Evolutionary conservation across 192 early-diverging fungal species (phyloP).

Genomic region (Lunasporangiospora selenospora): DNA sequence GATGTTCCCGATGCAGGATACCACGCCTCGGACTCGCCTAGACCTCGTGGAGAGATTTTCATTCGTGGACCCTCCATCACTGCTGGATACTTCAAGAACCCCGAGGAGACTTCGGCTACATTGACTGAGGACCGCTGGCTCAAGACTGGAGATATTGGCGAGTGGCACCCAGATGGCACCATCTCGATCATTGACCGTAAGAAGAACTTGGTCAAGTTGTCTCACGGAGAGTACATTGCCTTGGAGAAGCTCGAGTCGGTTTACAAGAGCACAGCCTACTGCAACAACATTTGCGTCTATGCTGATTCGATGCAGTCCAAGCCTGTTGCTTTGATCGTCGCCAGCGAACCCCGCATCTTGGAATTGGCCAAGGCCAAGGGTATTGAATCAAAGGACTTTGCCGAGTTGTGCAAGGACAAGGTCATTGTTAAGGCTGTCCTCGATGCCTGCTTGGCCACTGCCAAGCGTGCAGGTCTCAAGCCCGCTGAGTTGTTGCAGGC

Average conservation of each 20-base stretch:
- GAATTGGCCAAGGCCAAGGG: slow-evolving; percentile 54
- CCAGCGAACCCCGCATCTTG: slow-evolving; percentile 62
- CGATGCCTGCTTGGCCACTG: slow-evolving; percentile 54
- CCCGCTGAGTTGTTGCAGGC: slow-evolving; percentile 74
- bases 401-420: slow-evolving; percentile 57
- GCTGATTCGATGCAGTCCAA: slow-evolving; percentile 73
- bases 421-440: slow-evolving; percentile 62
- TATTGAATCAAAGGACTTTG: slow-evolving; percentile 51
- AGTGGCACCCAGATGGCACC: slow-evolving; percentile 80
- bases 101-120: slow-evolving; percentile 67
- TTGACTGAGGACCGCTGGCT: slow-evolving; percentile 86
- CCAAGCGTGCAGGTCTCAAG: slow-evolving; percentile 71
- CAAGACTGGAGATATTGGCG: slow-evolving; percentile 89
- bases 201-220: slow-evolving; percentile 94
- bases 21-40: slow-evolving; percentile 59
- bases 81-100: slow-evolving; percentile 81
- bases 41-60: slow-evolving; percentile 86
- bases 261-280: slow-evolving; percentile 77
- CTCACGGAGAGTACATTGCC: slow-evolving; percentile 93
- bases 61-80: slow-evolving; percentile 82
- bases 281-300: slow-evolving; percentile 82
- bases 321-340: slow-evolving; percentile 81
- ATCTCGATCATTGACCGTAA: slow-evolving; percentile 89
- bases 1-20: slow-evolving; percentile 73
- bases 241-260: slow-evolving; percentile 93